Evolutionary conservation across 2,329 filamentous ascomycete genomes (phyloP), one percentile per base, ranked within the genome.

Genomic region (Fusarium caatingaense): DNA sequence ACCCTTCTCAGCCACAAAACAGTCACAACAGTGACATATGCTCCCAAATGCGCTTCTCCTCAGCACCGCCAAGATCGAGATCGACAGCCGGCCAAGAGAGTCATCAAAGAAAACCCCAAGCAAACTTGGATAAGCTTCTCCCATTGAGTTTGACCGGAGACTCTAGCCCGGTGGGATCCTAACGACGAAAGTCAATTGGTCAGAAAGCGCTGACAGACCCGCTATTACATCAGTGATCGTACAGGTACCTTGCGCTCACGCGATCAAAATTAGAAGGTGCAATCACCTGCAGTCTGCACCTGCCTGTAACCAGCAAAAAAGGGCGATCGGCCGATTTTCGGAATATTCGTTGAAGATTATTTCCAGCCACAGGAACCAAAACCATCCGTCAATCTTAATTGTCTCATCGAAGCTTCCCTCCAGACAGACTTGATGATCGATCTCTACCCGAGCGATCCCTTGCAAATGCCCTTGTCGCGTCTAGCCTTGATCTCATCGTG

Each of bases 401-500:
- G 60, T 65, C 60, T 60, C 60, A 65, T 27, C 49, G 27, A 21
- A 10, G 5, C 25, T 27, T 27, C 25, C n/a, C 18, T 12, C 16
- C 30, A 30, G 7, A n/a, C n/a, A 30, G 13, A 15, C 28, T 34
- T 27, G 23, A 46, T 20, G 10, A 41, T 51, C 32, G 7, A 47
- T 27, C 34, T 51, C 32, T n/a, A 37, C 13, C 30, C 30, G 32
- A 51, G 12, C 8, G 16, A 51, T 51, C 49, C 11, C 25, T 32
- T 12, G 37, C 37, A 61, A 57, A 58, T 69, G 66, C 60, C 45
- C 56, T 55, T 50, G 64, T 44, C 55, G 46, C 54, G 50, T 49
- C 47, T 12, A 65, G 68, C 68, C 47, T 50, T 69, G 56, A 58
- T 63, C 68, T 71, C 68, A 45, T 21, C 37, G 37, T 62, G 64